These are phyloP conservation scores for Fonsecaea erecta DNA, from an alignment of 2,329 filamentous ascomycete genomes.

Conservation along the genomic window DNA sequence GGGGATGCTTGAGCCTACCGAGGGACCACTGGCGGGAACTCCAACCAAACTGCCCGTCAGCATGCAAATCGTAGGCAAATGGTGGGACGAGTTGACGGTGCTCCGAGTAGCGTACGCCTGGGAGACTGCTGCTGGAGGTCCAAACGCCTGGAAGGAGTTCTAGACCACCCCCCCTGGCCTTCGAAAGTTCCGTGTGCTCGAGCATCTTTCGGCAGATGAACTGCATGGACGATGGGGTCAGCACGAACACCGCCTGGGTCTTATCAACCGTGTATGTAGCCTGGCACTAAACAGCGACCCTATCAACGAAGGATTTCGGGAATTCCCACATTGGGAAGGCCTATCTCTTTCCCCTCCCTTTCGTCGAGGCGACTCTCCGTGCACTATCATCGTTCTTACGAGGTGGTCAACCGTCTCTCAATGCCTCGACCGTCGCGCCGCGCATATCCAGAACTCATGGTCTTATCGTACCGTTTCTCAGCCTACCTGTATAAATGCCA, in stretches of 20 bases:
- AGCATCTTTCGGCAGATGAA: neutral
- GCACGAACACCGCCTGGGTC: neutral
- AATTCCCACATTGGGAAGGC: neutral
- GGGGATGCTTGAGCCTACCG: neutral
- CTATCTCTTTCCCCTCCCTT: neutral
- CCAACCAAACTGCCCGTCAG: conserved; percentile 43
- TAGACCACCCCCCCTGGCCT: neutral
- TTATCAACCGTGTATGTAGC: neutral
- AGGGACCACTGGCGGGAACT: neutral
- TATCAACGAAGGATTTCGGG: neutral
- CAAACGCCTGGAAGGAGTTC: neutral
- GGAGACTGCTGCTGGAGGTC: neutral
- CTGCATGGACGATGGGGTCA: neutral
- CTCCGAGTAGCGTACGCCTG: conserved; percentile 26
- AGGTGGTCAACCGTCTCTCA: neutral
- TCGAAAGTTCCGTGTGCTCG: neutral
- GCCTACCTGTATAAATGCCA: neutral
- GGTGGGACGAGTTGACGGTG: conserved; percentile 44
- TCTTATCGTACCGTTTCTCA: neutral
- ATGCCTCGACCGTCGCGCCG: neutral
- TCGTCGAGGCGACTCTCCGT: neutral
- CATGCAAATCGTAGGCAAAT: conserved; percentile 47
- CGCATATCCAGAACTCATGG: neutral
- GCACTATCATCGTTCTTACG: neutral
- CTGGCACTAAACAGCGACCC: neutral